Conservation (phyloP, 108 stramenopile species). For the Cylindrotheca fusiformis region DNA sequence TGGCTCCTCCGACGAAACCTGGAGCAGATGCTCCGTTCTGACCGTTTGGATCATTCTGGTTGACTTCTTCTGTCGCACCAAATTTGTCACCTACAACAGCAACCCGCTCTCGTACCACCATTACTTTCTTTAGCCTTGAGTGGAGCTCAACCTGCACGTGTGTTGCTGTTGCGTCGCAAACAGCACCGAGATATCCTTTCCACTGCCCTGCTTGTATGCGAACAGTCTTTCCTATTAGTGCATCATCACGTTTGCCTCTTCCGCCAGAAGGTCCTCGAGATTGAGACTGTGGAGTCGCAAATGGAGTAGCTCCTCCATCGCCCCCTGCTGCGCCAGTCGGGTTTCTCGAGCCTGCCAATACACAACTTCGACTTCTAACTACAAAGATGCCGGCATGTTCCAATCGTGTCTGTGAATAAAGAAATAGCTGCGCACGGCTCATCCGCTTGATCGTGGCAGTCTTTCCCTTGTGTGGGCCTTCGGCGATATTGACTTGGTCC, state of each 20-base stretch:
- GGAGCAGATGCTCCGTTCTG: slow-evolving; percentile 34
- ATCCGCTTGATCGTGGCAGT: slow-evolving; percentile 89
- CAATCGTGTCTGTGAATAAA: slow-evolving; percentile 83
- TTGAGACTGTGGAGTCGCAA: slow-evolving; percentile 67
- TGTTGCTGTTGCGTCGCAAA: slow-evolving; percentile 83
- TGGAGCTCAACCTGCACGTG: slow-evolving; percentile 91
- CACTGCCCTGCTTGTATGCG: slow-evolving; percentile 89
- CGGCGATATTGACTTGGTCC: slow-evolving; percentile 82
- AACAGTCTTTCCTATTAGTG: slow-evolving; percentile 86
- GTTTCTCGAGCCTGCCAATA: slow-evolving; percentile 64
- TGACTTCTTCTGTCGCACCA: slow-evolving; percentile 74
- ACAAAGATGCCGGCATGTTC: slow-evolving; percentile 91
- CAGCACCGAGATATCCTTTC: slow-evolving; percentile 90
- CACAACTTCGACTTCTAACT: slow-evolving; percentile 83
- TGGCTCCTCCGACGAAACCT: slow-evolving; percentile 58
- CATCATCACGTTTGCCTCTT: slow-evolving; percentile 70
- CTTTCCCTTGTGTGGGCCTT: slow-evolving; percentile 90
- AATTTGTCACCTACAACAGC: slow-evolving; percentile 88
- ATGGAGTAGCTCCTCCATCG: slow-evolving; percentile 61
- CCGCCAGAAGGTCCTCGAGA: slow-evolving; percentile 42
- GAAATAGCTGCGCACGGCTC: slow-evolving; percentile 85
- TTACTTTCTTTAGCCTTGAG: slow-evolving; percentile 87
- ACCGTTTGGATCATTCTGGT: slow-evolving; percentile 22
- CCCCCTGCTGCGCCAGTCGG: slow-evolving; percentile 53
- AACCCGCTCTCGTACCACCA: slow-evolving; percentile 85